Evolutionary conservation across 805 yeast genomes (phyloP).

Genomic region (Wickerhamiella australiensis): DNA sequence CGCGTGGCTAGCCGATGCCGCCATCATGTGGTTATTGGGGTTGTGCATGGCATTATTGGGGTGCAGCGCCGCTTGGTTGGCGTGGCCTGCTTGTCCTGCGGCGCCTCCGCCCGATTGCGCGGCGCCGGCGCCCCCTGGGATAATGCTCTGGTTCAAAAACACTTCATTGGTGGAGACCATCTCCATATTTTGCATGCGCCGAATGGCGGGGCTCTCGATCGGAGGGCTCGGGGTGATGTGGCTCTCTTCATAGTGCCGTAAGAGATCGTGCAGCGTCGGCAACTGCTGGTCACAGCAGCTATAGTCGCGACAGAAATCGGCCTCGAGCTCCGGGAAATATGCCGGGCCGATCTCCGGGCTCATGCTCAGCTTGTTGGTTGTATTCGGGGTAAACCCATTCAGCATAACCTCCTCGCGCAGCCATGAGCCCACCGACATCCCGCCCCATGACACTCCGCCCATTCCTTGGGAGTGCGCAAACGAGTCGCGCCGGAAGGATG

Average conservation of each 20-base stretch:
- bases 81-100: neutral
- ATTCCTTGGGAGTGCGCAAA: constrained; percentile 94
- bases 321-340: constrained; percentile 84
- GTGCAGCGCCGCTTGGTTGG: neutral
- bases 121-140: neutral
- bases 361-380: constrained; percentile 38
- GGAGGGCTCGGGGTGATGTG: constrained; percentile 64
- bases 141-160: constrained; percentile 37
- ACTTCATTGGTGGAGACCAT: constrained; percentile 91
- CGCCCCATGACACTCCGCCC: constrained; percentile 98
- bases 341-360: constrained; percentile 56
- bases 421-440: constrained; percentile 91
- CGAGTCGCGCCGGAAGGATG: constrained; percentile 64
- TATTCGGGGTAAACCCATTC: constrained; percentile 16
- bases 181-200: constrained; percentile 50
- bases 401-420: constrained; percentile 61
- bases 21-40: no score
- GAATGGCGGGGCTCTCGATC: constrained; percentile 23
- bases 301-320: constrained; percentile 92
- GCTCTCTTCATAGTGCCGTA: constrained; percentile 92
- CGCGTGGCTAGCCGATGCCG: no score
- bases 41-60: no score
- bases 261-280: constrained; percentile 85
- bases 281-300: constrained; percentile 87
- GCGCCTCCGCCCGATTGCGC: neutral